Base-by-base conservation (phyloP, 768 basidiomycete genomes). In the Lentinula guzmanii region DNA sequence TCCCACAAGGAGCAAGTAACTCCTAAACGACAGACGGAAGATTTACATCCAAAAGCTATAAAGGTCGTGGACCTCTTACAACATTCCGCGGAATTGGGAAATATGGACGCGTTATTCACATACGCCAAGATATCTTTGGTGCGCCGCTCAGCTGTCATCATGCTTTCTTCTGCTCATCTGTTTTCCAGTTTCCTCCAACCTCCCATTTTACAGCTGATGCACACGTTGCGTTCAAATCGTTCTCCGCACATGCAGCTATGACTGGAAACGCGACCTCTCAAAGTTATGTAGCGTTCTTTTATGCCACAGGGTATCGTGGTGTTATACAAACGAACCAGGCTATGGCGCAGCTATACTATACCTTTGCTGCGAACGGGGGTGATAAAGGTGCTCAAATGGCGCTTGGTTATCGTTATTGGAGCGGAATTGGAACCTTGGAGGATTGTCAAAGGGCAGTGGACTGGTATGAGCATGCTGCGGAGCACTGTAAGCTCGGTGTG, bases 351-450 rank as follows among this genome's bases (percentile, higher is more conserved):
- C 79, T 98, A 0, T 91, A 96, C 68, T 94, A 95, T 71, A 97
- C 95, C 0, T 98, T 98, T 67, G 88, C 95, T 3, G 95, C 93
- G 1, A 86, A 95, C 55, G 89, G 90, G 1, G 92, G 90, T 0
- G 84, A 95, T 74, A 86, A 87, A 66, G 89, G 90, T 5, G 91
- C 96, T 0, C 88, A 95, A 70, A 95, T 96, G 92, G 86, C 93
- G 1, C 78, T 98, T 35, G 97, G 88, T 0, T 98, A 96, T 72
- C 85, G 95, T 31, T 88, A 95, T 69, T 98, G 95, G 95, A 88
- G 91, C 42, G 97, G 97, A 1, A 97, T 99, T 61, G 92, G 95
- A 10, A 89, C 93, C 0, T 76, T 85, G 57, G 94, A 98, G 71
- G 86, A 87, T 66, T 98, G 97, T 72, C 80, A 86, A 67, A 78